phyloP scores from a whole-genome alignment of 2,329 filamentous ascomycete species.

The Scytalidium lignicola region DNA sequence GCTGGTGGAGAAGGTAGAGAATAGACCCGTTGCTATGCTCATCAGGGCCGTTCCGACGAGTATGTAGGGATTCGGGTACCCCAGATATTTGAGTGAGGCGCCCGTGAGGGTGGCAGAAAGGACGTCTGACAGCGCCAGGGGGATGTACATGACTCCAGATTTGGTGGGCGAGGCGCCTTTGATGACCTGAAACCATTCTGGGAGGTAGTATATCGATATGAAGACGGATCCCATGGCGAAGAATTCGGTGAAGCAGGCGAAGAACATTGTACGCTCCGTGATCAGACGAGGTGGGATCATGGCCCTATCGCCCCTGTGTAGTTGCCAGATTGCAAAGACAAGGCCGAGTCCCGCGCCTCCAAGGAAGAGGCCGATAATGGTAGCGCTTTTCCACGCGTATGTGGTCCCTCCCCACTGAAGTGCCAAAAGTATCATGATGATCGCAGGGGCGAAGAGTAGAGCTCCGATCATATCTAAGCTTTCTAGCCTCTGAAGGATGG shows the following conservation, averaged over 20 bases:
- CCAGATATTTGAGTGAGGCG: conserved; percentile 17
- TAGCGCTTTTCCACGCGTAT: conserved; percentile 27
- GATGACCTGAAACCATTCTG: conserved; percentile 29
- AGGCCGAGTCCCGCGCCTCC: conserved; percentile 16
- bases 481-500: background rate
- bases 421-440: conserved; percentile 27
- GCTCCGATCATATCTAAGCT: conserved; percentile 27
- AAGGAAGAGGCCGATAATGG: conserved; percentile 24
- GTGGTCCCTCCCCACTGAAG: conserved; percentile 29
- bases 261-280: conserved; percentile 13
- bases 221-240: conserved; percentile 8
- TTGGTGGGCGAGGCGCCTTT: conserved; percentile 15
- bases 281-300: conserved; percentile 19
- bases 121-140: conserved; percentile 13
- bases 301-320: conserved; percentile 17
- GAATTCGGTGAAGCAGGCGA: conserved; percentile 3
- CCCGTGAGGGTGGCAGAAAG: conserved; percentile 13
- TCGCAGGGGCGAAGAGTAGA: conserved; percentile 19
- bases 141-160: conserved; percentile 23
- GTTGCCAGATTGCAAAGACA: conserved; percentile 16
- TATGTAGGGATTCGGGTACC: conserved; percentile 28
- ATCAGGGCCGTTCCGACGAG: conserved; percentile 25
- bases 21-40: conserved; percentile 28
- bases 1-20: conserved; percentile 24
- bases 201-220: conserved; percentile 19